Percentiles rank a stretch among this genome's conserved stretches.
These are phyloP conservation scores for Scutellaria galericulata DNA, from an alignment of 257 asterid species.

Conservation along the genomic window DNA sequence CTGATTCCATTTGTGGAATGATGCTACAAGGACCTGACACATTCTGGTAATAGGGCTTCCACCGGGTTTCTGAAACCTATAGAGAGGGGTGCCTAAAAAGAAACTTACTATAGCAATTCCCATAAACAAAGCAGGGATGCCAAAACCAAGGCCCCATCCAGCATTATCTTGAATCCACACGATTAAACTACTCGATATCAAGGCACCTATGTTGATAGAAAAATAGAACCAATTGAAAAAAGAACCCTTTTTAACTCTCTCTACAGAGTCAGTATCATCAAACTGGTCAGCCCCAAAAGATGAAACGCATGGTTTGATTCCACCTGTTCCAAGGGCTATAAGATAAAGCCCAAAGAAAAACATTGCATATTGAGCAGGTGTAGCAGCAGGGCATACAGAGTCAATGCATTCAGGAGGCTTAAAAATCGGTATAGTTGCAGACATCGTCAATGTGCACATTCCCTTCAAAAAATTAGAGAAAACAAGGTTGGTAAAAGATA, in stretches of 20 bases:
- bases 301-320: slow-evolving; percentile 96
- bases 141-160: slow-evolving; percentile 98
- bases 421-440: slow-evolving; percentile 77
- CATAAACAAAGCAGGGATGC: slow-evolving; percentile 88
- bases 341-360: slow-evolving; percentile 83
- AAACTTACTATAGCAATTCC: slow-evolving; percentile 79
- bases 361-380: slow-evolving; percentile 75
- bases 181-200: slow-evolving; percentile 83
- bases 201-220: slow-evolving; percentile 86
- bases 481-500: slow-evolving; percentile 23
- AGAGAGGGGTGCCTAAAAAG: slow-evolving; percentile 79
- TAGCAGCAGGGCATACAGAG: slow-evolving; percentile 78
- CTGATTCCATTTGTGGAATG: slow-evolving; percentile 70
- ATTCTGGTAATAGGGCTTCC: slow-evolving; percentile 96
- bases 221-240: slow-evolving; percentile 97
- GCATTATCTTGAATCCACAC: slow-evolving; percentile 97
- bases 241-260: slow-evolving; percentile 92
- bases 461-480: slow-evolving; percentile 57
- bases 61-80: slow-evolving; percentile 96
- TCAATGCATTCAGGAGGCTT: slow-evolving; percentile 83
- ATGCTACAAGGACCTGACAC: slow-evolving; percentile 91
- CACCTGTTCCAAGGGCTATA: slow-evolving; percentile 94
- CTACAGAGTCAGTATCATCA: slow-evolving; percentile 87
- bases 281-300: slow-evolving; percentile 97
- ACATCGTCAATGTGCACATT: slow-evolving; percentile 83